Evolutionary conservation across 179 eudicot genomes (phyloP), one percentile per base, ranked within the genome.

Genomic region (Beta corolliflora): DNA sequence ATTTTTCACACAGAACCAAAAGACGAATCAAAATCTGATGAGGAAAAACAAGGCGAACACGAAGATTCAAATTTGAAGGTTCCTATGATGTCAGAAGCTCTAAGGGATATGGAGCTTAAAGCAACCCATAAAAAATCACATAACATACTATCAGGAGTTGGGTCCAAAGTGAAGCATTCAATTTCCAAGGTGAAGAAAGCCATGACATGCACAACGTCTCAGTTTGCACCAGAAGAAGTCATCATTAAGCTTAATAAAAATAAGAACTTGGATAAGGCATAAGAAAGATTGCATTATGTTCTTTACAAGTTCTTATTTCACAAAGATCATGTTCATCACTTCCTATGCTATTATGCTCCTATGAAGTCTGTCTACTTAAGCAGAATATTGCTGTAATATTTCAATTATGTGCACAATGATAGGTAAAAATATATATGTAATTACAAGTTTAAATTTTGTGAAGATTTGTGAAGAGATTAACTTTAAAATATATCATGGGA

Each of bases 161-260:
- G 93, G 61, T 91, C 97, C 48, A 92, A 90, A 85, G 88, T 91
- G 84, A 93, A 93, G 76, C 91, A 91, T 78, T 93, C 95, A 48
- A 86, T 93, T 73, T 88, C 95, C 53, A 91, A 93, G 86, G 93
- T 93, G 77, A 93, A 91, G 84, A 93, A 91, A 79, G 95, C 86
- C 77, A 89, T 93, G 60, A 86, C 90, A 44, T 92, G 95, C 73
- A 89, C 92, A 79, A 87, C 95, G 59, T 76, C 91, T 67, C 88
- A 89, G 71, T 85, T 88, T 73, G 9, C 76, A 46, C 31, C 71
- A 1, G 85, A 93, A 84, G 89, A 76, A 78, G 84, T 36, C 85
- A 83, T 88, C 90, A 75, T 89, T 84, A 75, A 89, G 86, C 69
- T 77, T 63, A 82, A 76, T 21, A 85, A 85, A 53, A 63, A 23